Evolutionary conservation across 1,284 basidiomycete species (phyloP), one percentile per base, ranked within the genome.

Genomic region (Thelephora terrestris): DNA sequence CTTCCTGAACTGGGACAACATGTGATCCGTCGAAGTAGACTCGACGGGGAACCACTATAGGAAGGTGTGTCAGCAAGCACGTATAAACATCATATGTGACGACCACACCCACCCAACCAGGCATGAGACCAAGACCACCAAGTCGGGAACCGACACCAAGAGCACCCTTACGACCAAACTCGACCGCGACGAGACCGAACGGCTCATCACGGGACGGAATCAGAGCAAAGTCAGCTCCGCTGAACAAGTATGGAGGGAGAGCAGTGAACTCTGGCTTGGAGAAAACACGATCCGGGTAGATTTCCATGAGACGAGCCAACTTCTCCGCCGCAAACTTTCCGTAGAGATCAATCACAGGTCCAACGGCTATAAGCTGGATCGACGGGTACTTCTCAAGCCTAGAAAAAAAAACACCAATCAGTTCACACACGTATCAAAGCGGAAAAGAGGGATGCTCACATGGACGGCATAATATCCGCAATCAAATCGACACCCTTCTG

Each of bases 401-500:
- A 55, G 29, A 16, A 39, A 48, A 25, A 29, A 36, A 37, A 47
- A 32, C 1, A 35, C 59, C 10, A 32, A 32, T 32, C 62, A 23
- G 29, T 37, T 29, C 14, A n/a, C 35, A 16, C n/a, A 27, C 55
- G 50, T 10, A 40, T 18, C 5, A 32, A 47, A 6, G 36, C n/a
- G 32, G 49, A 47, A 20, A 45, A 46, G 39, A 4, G 12, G 3
- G 14, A 32, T 10, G 76, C 85, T 59, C 60, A 86, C 79, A 94
- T 61, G 2, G 78, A 77, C 23, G 91, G 91, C 85, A 94, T 89
- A 55, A 92, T 82, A 67, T 95, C 91, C 10, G 91, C 91, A 58
- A 95, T 94, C 45, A 95, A 71, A 69, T 94, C 91, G 25, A 95
- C 91, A 64, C 91, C 91, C 69, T 95, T 95, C 65, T 95, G 91